Evolutionary conservation across 306 rosid species (phyloP).

Genomic region (Ziziphus jujuba): DNA sequence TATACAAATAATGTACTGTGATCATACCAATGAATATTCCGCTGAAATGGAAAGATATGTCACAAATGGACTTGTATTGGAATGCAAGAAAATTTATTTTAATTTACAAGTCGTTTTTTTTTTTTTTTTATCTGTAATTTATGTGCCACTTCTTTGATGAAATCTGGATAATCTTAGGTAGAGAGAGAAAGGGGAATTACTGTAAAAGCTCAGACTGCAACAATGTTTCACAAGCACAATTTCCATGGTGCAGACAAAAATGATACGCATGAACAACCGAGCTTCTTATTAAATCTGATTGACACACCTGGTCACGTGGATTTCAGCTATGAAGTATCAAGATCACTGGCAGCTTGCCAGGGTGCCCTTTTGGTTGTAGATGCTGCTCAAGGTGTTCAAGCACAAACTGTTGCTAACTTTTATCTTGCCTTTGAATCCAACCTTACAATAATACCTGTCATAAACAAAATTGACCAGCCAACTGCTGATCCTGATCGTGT

Average conservation of each 20-base stretch:
- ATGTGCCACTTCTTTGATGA: conserved; percentile 18
- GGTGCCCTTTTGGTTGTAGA: conserved; percentile 92
- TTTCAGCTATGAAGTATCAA: conserved; percentile 89
- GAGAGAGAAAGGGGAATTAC: conserved; percentile 96
- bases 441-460: conserved; percentile 68
- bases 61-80: too few relatives aligned
- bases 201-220: conserved; percentile 95
- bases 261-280: conserved; percentile 35
- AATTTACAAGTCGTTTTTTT: not conserved
- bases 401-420: conserved; percentile 91
- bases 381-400: conserved; percentile 97
- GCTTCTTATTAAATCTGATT: conserved; percentile 67
- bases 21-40: too few relatives aligned
- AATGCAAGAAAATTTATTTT: too few relatives aligned
- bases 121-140: not conserved
- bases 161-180: conserved; percentile 51
- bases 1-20: too few relatives aligned
- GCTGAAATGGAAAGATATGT: too few relatives aligned
- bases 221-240: conserved; percentile 70
- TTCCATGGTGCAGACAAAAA: conserved; percentile 26
- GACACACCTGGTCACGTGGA: conserved; percentile 97
- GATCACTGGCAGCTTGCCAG: conserved; percentile 94
- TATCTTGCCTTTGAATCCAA: conserved; percentile 87
- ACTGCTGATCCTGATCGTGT: conserved; percentile 90
- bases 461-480: conserved; percentile 92